Percentiles rank a stretch among this genome's conserved stretches.
Conservation (phyloP, 257 asterid genomes). For the Nicotiana otophora region DNA sequence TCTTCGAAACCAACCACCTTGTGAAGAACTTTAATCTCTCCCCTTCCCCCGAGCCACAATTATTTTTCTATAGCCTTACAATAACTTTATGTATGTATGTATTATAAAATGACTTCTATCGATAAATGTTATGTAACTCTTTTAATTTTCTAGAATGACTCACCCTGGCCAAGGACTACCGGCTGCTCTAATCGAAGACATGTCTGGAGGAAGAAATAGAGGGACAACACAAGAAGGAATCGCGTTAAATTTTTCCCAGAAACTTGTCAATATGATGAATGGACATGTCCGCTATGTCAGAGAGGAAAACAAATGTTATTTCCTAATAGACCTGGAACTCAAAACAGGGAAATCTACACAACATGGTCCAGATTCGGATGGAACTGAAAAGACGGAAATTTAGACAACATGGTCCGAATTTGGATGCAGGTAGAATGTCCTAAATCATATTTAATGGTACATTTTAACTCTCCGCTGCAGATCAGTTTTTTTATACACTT, state of each 20-base stretch:
- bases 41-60: background rate
- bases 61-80: background rate
- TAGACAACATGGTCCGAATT: slow-evolving; percentile 10
- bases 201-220: slow-evolving; percentile 29
- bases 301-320: slow-evolving; percentile 38
- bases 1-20: slow-evolving; percentile 1
- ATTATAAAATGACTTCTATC: background rate
- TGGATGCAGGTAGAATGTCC: background rate
- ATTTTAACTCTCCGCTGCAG: background rate
- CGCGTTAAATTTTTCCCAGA: slow-evolving; percentile 38
- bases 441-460: background rate
- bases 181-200: slow-evolving; percentile 38
- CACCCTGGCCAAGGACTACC: slow-evolving; percentile 72
- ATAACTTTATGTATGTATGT: background rate
- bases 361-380: background rate
- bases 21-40: background rate
- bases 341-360: slow-evolving; percentile 17
- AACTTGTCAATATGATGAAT: slow-evolving; percentile 46
- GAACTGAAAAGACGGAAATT: slow-evolving; percentile 22
- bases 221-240: slow-evolving; percentile 39
- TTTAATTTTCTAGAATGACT: slow-evolving; percentile 37
- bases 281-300: slow-evolving; percentile 40
- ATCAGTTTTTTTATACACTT: background rate
- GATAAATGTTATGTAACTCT: background rate
- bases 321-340: slow-evolving; percentile 41